Evolutionary conservation across 306 rosid species (phyloP).

Genomic region (Cicer bijugum): DNA sequence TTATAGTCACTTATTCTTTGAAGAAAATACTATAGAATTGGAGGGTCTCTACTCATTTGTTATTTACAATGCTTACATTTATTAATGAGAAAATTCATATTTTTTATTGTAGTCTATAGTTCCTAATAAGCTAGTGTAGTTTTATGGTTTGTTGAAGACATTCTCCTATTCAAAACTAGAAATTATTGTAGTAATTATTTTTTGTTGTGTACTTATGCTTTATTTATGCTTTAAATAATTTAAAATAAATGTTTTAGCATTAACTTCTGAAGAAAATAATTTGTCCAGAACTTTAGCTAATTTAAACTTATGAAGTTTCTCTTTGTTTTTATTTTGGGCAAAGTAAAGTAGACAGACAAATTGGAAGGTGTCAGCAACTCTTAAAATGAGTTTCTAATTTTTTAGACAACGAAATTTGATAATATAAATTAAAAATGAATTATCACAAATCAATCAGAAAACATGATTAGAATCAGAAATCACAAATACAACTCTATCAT

Average conservation of each 20-base stretch:
- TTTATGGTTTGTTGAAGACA: not conserved
- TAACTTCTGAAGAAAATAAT: too few species aligned
- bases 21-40: slow-evolving; percentile 62
- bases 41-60: slow-evolving; percentile 50
- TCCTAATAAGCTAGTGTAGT: not conserved
- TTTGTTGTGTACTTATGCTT: not conserved
- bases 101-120: slow-evolving; percentile 33
- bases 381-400: too few species aligned
- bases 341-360: too few species aligned
- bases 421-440: too few species aligned
- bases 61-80: slow-evolving; percentile 61
- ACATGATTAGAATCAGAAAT: too few species aligned
- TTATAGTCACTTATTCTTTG: slow-evolving; percentile 62
- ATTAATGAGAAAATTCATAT: slow-evolving; percentile 53
- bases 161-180: not conserved
- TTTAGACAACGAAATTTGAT: too few species aligned
- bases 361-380: too few species aligned
- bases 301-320: too few species aligned
- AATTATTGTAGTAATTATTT: not conserved
- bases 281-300: too few species aligned
- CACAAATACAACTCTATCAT: too few species aligned
- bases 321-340: too few species aligned
- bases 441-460: too few species aligned
- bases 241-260: not conserved
- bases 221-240: not conserved